Evolutionary conservation across 768 basidiomycete species (phyloP), one percentile per base, ranked within the genome.

Genomic region (Calocera viscosa): DNA sequence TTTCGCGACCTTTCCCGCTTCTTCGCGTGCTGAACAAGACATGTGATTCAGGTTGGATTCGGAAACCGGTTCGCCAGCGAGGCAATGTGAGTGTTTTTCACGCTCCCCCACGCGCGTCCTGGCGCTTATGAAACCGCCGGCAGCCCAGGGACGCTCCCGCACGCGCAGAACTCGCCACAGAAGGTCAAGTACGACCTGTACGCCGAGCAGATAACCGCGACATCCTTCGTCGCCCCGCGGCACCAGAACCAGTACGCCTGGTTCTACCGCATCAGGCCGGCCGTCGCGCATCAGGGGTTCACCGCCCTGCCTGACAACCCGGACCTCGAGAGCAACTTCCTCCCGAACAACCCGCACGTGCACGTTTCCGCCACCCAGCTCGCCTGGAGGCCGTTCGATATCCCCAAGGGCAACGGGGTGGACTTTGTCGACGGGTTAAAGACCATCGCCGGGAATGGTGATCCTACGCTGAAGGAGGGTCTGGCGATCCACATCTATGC

Each of bases 231-330:
- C 22, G 80, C 85, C 1, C 84, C 86, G 5, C 77, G 86, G 12
- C 76, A 74, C 2, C 78, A 84, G 70, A 86, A 83, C 69, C 75
- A 82, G 68, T 79, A 79, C 67, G 75, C 79, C 81, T 87, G 83
- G 82, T 68, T 86, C 11, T 87, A 87, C 74, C 83, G 86, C 33
- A 86, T 87, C 68, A 81, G 85, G 32, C 86, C 85, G 2, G 86
- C 85, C 7, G 86, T 87, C 24, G 84, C 85, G 0, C 86, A 87
- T 72, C 77, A 84, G 69, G 85, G 85, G 1, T 86, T 87, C 72
- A 80, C 75, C 14, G 75, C 76, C 34, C 75, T 86, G 7, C 81
- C 81, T 1, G 80, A 82, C 49, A 87, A 86, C 72, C 81, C 81
- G 10, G 83, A 86, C 72, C 75, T 87, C n/a, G 84, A 86, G 75